Evolutionary conservation across 1,284 basidiomycete genomes (phyloP).

Genomic region (Moesziomyces aphidis): DNA sequence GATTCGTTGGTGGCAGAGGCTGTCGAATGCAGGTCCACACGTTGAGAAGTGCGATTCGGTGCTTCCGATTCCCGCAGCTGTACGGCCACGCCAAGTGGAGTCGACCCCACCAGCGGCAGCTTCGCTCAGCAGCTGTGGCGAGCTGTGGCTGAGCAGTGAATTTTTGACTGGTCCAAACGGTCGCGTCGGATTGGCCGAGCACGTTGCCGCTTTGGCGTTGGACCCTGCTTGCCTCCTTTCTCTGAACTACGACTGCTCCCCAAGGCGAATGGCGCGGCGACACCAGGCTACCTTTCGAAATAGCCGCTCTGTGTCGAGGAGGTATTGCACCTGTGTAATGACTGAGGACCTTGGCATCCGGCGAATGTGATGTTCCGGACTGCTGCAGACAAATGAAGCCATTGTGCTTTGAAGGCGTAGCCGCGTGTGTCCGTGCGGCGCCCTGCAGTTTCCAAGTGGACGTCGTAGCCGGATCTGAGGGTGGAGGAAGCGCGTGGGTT

Average conservation of each 20-base stretch:
- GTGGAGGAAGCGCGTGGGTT: too few relatives aligned
- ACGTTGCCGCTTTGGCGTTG: constrained; percentile 23
- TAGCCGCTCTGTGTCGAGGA: not conserved
- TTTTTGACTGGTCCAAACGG: constrained; percentile 1
- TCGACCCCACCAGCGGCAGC: constrained; percentile 2
- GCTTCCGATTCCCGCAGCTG: not conserved
- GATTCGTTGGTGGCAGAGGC: not conserved
- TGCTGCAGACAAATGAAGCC: too few relatives aligned
- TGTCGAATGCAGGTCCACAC: not conserved
- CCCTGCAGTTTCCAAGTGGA: too few relatives aligned
- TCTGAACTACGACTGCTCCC: too few relatives aligned
- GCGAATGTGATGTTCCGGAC: too few relatives aligned
- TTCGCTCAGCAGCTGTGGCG: constrained; percentile 24
- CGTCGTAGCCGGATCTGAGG: too few relatives aligned
- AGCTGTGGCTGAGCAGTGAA: constrained; percentile 8
- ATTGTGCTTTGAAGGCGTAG: too few relatives aligned
- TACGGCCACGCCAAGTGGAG: constrained; percentile 12
- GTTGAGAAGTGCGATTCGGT: not conserved
- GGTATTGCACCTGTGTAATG: too few relatives aligned
- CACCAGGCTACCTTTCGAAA: not conserved
- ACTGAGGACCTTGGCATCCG: too few relatives aligned
- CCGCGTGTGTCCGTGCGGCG: too few relatives aligned
- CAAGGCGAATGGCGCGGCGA: not conserved
- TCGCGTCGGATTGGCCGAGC: constrained; percentile 39
- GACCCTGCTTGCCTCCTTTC: not conserved